Evolutionary conservation across 495 filamentous ascomycete species (phyloP), one percentile per base, ranked within the genome.

Genomic region (Xylaria grammica): DNA sequence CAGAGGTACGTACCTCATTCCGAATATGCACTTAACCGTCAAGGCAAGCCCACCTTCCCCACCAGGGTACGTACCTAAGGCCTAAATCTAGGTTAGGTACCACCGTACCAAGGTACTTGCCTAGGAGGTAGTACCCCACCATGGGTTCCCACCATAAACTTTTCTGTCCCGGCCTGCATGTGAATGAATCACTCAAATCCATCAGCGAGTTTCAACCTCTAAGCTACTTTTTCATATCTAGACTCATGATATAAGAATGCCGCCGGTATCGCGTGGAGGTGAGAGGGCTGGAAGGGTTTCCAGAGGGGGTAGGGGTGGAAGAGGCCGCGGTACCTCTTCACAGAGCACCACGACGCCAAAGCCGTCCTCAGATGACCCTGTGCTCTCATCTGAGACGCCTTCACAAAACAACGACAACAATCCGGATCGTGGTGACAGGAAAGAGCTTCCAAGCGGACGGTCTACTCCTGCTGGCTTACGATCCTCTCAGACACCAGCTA

Each of bases 141-240:
- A 67, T 36, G 34, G 5, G 11, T 58, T 67, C 67, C 72, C 72
- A 72, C 72, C 62, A 72, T 67, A 72, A 72, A 74, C 63, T 72
- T 74, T 74, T 74, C 66, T 52, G 26, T 34, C 36, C 42, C 67
- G 46, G 60, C 59, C 42, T 29, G 45, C 55, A 63, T 36, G 48
- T 60, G 40, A 27, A 53, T 64, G 17, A 29, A n/a, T n/a, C 44
- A 38, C 11, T 40, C 42, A 32, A 51, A 24, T 27, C 42, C 17
- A 50, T 53, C 32, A 17, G 8, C 19, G 11, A 30, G 49, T 59
- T 26, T 22, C 59, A 53, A 30, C 32, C 44, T 53, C 7, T 10
- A 22, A n/a, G 15, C 17, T 38, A 53, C 17, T 24, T 9, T 24
- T 9, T 45, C 6, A 32, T 48, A 26, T 24, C 19, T 54, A 24